Conservation (phyloP, 2,329 filamentous ascomycete species). For the Xylogone sp. region DNA sequence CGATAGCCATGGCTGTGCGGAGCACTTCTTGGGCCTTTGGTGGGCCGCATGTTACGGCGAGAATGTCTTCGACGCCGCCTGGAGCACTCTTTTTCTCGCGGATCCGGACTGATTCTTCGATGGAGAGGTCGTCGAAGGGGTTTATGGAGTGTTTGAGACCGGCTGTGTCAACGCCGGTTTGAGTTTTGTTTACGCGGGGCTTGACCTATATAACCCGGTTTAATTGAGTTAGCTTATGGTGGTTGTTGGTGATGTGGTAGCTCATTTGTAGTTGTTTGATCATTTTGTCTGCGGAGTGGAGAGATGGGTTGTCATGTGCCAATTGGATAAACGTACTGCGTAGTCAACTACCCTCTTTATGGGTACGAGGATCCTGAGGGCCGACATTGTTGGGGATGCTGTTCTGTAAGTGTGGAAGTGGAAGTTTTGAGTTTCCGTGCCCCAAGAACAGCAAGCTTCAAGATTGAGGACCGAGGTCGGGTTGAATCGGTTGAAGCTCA, state of each 20-base stretch:
- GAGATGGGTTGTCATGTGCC: too few species aligned
- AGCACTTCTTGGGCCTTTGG: slow-evolving; percentile 84
- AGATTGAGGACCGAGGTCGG: not conserved
- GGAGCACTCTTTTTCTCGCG: slow-evolving; percentile 77
- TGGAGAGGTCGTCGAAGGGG: slow-evolving; percentile 96
- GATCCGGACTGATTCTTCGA: slow-evolving; percentile 93
- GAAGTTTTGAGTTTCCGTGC: slow-evolving; percentile 3
- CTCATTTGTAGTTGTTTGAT: not conserved
- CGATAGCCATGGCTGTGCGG: slow-evolving; percentile 98
- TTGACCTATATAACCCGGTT: slow-evolving; percentile 53
- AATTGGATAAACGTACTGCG: slow-evolving; percentile 53
- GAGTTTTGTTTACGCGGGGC: slow-evolving; percentile 65
- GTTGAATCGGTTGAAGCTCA: not conserved
- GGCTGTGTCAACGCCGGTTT: slow-evolving; percentile 49
- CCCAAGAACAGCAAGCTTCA: not conserved
- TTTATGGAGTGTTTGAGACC: slow-evolving; percentile 98
- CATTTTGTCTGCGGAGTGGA: not conserved
- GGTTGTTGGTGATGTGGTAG: not conserved
- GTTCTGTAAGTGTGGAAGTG: not conserved
- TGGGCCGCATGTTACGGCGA: slow-evolving; percentile 83
- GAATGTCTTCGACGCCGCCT: slow-evolving; percentile 82
- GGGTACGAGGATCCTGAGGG: slow-evolving; percentile 72
- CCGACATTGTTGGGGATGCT: slow-evolving; percentile 48
- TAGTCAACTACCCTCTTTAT: slow-evolving; percentile 86
- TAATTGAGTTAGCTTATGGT: slow-evolving; percentile 3